These are phyloP conservation scores for Venturia carpophila DNA, from an alignment of 2,329 filamentous ascomycete genomes.

Conservation along the genomic window DNA sequence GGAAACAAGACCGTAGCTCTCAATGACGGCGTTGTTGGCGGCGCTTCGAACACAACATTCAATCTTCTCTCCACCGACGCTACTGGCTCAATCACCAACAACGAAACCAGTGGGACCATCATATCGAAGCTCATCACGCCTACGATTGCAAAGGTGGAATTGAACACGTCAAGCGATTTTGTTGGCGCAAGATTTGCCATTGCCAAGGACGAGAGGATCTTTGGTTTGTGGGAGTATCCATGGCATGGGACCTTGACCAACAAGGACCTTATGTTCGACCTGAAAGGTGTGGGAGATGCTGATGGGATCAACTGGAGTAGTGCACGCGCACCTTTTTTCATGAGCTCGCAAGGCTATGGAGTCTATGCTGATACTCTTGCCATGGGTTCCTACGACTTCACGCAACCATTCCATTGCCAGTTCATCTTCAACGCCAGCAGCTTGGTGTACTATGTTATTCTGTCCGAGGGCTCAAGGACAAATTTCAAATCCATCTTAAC, in stretches of 20 bases:
- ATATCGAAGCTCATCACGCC: conserved; percentile 21
- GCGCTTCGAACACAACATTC: conserved; percentile 21
- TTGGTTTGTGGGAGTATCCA: conserved; percentile 28
- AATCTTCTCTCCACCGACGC: conserved; percentile 15
- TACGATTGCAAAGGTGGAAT: conserved; percentile 24
- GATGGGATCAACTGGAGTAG: conserved; percentile 31
- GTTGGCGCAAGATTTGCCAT: conserved; percentile 24
- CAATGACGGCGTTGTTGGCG: conserved; percentile 23
- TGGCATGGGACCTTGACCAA: conserved; percentile 24
- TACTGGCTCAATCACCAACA: conserved; percentile 19
- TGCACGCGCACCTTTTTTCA: conserved; percentile 31
- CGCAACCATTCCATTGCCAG: conserved; percentile 22
- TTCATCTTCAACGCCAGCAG: conserved; percentile 28
- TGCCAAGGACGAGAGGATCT: conserved; percentile 21
- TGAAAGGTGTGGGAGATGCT: conserved; percentile 27
- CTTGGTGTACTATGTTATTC: conserved; percentile 27
- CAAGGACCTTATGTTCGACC: conserved; percentile 24
- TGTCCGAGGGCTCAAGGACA: background rate
- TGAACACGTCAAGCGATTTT: conserved; percentile 23
- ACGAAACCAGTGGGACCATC: conserved; percentile 20
- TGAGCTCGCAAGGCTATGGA: conserved; percentile 28
- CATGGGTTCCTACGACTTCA: conserved; percentile 30
- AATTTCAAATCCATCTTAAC: conserved; percentile 25
- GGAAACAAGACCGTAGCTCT: conserved; percentile 23
- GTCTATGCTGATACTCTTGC: conserved; percentile 30